phyloP scores from a whole-genome alignment of 2,329 filamentous ascomycete genomes.

The Arthrinium puccinioides region DNA sequence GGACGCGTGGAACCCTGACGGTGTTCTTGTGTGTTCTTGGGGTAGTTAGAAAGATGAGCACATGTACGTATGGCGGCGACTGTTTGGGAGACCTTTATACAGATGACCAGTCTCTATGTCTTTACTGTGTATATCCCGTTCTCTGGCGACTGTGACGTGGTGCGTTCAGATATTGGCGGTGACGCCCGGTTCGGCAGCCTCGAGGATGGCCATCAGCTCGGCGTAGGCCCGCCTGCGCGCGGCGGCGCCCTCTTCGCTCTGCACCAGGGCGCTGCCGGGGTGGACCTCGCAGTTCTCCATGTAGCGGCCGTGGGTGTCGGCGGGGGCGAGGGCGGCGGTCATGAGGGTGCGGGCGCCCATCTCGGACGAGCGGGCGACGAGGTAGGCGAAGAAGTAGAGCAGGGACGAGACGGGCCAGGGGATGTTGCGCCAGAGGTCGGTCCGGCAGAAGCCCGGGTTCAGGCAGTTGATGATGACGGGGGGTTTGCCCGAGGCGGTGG shows the following conservation, averaged over 20 bases:
- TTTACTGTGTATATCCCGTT: too few species aligned
- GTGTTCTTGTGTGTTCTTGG: too few species aligned
- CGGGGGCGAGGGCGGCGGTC: conserved; percentile 25
- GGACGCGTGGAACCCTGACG: too few species aligned
- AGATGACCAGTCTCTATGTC: too few species aligned
- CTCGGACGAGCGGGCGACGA: conserved; percentile 27
- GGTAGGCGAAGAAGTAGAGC: conserved; percentile 1
- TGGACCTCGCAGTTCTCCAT: conserved; percentile 24
- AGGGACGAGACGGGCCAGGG: conserved; percentile 18
- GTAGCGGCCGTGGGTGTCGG: conserved; percentile 32
- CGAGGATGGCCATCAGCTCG: conserved; percentile 33
- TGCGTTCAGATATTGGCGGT: conserved; percentile 25
- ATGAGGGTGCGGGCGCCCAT: conserved; percentile 30
- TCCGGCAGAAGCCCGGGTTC: conserved; percentile 33
- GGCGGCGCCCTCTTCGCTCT: conserved; percentile 27
- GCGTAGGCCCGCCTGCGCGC: conserved; percentile 28
- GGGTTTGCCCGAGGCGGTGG: conserved; percentile 21
- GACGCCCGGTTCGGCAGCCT: conserved; percentile 32
- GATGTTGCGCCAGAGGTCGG: conserved; percentile 26
- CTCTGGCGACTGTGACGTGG: too few species aligned
- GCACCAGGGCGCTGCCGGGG: conserved; percentile 20
- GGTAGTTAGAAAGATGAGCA: too few species aligned
- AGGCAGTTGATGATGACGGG: conserved; percentile 29
- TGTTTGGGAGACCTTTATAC: too few species aligned
- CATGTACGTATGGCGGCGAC: too few species aligned